A percentile compares a stretch with the other conserved stretches of the same genome.
Evolutionary conservation across 2,329 filamentous ascomycete species (phyloP).

Genomic region (Thielaviopsis ethacetica): DNA sequence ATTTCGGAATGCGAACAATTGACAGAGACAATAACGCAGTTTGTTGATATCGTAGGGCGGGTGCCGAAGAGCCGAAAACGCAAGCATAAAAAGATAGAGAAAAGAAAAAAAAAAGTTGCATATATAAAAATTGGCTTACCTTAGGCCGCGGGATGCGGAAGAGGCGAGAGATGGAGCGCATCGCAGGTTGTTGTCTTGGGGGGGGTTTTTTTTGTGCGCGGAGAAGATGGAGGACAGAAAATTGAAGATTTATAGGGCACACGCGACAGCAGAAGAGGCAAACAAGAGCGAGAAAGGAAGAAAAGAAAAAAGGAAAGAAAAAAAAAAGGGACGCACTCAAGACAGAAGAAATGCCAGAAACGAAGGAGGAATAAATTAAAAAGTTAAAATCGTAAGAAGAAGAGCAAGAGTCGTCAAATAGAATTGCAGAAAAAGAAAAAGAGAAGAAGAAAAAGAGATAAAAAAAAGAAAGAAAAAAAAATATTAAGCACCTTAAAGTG

Average conservation of each 20-base stretch:
- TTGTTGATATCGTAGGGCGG: not conserved
- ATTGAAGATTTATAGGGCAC: not conserved
- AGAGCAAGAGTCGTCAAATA: not conserved
- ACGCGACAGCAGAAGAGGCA: not conserved
- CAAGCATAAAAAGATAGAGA: not conserved
- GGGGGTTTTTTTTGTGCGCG: too few relatives aligned
- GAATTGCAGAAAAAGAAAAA: not conserved
- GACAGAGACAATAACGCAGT: not conserved
- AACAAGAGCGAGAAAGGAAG: not conserved
- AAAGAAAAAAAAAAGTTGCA: not conserved
- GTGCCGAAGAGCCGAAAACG: not conserved
- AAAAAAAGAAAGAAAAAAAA: not conserved
- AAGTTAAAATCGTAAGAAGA: not conserved
- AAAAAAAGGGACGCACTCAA: not conserved
- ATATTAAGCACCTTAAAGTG: not conserved
- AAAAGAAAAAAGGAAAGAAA: not conserved
- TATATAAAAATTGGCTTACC: slow-evolving; percentile 18
- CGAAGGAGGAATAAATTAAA: not conserved
- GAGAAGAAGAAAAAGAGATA: not conserved
- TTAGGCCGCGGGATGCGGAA: slow-evolving; percentile 25
- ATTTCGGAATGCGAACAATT: not conserved
- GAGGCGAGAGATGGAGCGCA: slow-evolving; percentile 12
- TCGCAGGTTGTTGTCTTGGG: not conserved
- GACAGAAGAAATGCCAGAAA: not conserved
- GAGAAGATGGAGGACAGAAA: not conserved